Percentiles rank a stretch among this genome's conserved stretches.
phyloP scores from a whole-genome alignment of 202 grass and related monocot species.

The Eragrostis tef region DNA sequence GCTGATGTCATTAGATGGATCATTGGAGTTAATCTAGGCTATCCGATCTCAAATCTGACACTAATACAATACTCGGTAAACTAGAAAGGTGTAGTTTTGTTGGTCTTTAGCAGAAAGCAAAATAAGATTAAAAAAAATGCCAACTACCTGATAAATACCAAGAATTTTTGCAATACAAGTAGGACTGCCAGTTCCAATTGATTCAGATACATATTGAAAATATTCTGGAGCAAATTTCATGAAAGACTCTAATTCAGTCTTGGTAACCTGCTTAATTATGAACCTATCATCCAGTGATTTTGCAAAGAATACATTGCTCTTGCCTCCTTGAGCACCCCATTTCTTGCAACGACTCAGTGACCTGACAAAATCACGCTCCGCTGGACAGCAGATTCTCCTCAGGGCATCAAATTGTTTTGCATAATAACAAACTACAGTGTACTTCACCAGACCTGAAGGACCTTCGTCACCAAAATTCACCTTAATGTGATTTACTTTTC shows the following conservation, averaged over 20 bases:
- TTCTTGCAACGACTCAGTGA: constrained; percentile 98
- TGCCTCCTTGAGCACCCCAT: constrained; percentile 97
- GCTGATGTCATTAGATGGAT: background rate
- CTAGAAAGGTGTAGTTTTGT: background rate
- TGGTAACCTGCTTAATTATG: constrained; percentile 95
- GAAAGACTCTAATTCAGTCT: constrained; percentile 93
- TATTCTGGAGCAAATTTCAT: constrained; percentile 92
- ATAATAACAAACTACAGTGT: constrained; percentile 92
- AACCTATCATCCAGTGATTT: constrained; percentile 98
- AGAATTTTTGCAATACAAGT: constrained; percentile 98
- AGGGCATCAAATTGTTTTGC: constrained; percentile 77
- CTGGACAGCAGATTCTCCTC: constrained; percentile 89
- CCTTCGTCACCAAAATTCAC: constrained; percentile 87
- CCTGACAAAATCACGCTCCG: constrained; percentile 92
- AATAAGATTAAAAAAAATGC: constrained; percentile 35
- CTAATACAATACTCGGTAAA: background rate
- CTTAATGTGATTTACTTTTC: constrained; percentile 74
- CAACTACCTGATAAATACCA: constrained; percentile 91
- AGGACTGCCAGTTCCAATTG: constrained; percentile 81
- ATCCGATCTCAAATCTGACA: constrained; percentile 17
- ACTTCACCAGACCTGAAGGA: constrained; percentile 74
- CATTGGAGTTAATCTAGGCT: constrained; percentile 24
- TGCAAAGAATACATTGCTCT: constrained; percentile 99
- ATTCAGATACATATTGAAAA: constrained; percentile 86
- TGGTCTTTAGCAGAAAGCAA: background rate